Evolutionary conservation across 75 land plant genomes (phyloP), one percentile per base, ranked within the genome.

Genomic region (Picea sitchensis): DNA sequence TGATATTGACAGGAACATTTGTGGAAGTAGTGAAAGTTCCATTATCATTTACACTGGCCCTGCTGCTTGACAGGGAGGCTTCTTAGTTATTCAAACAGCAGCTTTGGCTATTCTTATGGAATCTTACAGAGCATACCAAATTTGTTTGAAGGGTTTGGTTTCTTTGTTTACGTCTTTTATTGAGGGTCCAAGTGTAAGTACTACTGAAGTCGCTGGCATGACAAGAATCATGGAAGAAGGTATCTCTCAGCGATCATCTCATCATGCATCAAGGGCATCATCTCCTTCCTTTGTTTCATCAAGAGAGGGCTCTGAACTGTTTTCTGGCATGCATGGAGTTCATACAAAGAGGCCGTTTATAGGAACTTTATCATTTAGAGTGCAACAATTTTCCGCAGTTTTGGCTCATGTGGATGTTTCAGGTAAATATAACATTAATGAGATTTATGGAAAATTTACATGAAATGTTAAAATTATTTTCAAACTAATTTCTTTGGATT

Each of bases 41-140:
- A 36, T 18, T 76, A 59, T 65, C 62, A 72, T 57, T 20, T 81
- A 76, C 59, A 26, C 76, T 21, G 58, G 18, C 61, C 61, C 31
- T 75, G 75, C 65, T 84, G 14, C 58, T 82, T 61, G 71, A 32
- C 93, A 93, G 95, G 95, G 90, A 62, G 93, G 91, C 73, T 30
- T 63, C 80, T 14, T 90, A 2, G 72, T 85, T 77, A 81, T 93
- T 82, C 93, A 93, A 84, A 82, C 86, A 75, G 18, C 54, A 59
- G 80, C 93, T 60, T 61, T 89, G 76, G 81, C 31, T 64, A 83
- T 67, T 57, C 75, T 91, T 75, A 14, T 80, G 18, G 69, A 79
- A 13, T 86, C 82, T 77, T 83, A 77, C 60, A 59, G 69, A 15
- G 83, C 79, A 32, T 83, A 87, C 60, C 11, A 32, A 41, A 26